phyloP scores from a whole-genome alignment of 2,329 filamentous ascomycete genomes.

The Apiospora marii region DNA sequence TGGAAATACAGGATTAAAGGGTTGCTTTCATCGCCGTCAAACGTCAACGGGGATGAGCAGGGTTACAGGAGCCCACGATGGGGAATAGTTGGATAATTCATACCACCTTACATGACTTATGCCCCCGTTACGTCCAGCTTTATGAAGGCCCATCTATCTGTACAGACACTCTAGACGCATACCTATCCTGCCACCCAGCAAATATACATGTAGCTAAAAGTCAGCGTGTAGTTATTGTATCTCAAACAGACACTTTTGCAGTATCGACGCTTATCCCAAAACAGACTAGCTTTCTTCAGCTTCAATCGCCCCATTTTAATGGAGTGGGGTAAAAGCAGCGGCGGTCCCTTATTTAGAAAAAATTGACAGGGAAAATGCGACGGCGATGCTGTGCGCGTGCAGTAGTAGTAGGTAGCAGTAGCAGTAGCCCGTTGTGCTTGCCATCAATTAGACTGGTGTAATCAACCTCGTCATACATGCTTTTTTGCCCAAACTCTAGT shows the following conservation, averaged over 20 bases:
- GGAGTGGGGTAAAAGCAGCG: constrained; percentile 4
- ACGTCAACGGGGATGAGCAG: too few relatives aligned
- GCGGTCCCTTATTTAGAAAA: constrained; percentile 1
- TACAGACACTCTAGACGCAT: too few relatives aligned
- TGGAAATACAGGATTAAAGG: too few relatives aligned
- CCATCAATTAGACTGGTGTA: background rate
- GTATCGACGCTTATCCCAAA: background rate
- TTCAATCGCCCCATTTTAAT: background rate
- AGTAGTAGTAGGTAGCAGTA: background rate
- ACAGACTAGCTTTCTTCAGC: background rate
- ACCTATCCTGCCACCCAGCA: too few relatives aligned
- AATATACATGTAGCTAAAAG: too few relatives aligned
- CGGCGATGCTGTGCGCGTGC: constrained; percentile 3
- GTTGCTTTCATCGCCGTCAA: too few relatives aligned
- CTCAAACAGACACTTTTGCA: background rate
- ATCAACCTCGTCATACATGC: constrained; percentile 18
- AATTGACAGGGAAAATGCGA: constrained; percentile 9
- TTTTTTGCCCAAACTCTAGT: background rate
- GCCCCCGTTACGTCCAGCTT: too few relatives aligned
- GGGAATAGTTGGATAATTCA: too few relatives aligned
- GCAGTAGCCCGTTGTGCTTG: background rate
- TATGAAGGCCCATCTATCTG: too few relatives aligned
- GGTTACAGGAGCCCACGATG: too few relatives aligned
- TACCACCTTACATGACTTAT: too few relatives aligned
- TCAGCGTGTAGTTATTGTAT: too few relatives aligned